Evolutionary conservation across 2,329 filamentous ascomycete genomes (phyloP), one percentile per base, ranked within the genome.

Genomic region (Claviceps spartinae): DNA sequence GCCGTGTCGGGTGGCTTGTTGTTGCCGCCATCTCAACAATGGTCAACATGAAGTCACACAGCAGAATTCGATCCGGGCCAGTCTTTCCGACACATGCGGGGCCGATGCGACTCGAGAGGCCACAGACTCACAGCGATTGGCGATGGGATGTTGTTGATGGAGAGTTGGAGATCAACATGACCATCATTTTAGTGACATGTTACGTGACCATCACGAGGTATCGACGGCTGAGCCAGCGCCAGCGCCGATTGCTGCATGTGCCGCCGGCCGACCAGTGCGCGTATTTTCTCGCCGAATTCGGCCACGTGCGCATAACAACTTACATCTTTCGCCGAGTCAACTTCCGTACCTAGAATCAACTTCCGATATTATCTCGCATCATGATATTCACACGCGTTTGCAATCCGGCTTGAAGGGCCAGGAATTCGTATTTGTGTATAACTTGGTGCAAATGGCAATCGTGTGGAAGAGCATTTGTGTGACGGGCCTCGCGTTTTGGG

Each of bases 401-500:
- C 41, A 18, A 5, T 22, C 18, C 41, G 22, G 8, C 20, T n/a
- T 13, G 18, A 16, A 5, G 7, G 5, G 5, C 20, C 20, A 22
- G 14, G 9, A 5, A 16, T 24, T 43, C 20, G 4, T 8, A 30
- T 4, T 2, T 4, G 18, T 22, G 9, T 22, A 42, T 8, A 43
- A 14, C 13, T 16, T 43, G 41, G 6, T 24, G 26, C 42, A 24
- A 42, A 42, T 11, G 26, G 42, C 20, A 43, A 14, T 20, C 42
- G 7, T 34, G 26, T 46, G 44, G 44, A 46, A 26, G 44, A 18
- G 26, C 16, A 46, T 46, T 3, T 36, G 24, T 18, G 14, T 46
- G 7, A 18, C 18, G 16, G 18, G 4, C 11, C 6, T 48, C 24
- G 26, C 20, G 5, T 43, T 34, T 9, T 63, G 63, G n/a, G 63